Conservation (phyloP, 1,139 yeast species). For the Lodderomyces orthopsilosis region DNA sequence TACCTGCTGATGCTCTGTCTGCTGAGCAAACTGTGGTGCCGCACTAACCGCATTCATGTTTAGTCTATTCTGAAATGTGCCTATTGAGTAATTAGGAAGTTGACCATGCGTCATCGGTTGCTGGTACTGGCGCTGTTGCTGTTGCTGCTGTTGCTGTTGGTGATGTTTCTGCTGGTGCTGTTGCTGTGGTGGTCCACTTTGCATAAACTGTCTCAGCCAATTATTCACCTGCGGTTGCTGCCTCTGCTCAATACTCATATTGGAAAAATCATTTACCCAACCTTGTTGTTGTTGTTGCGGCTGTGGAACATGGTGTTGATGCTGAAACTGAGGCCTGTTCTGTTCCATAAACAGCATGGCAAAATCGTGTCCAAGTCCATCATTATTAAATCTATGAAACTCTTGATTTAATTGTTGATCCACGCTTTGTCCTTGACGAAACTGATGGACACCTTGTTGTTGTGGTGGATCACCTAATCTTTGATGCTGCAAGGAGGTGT, state of each 20-base stretch:
- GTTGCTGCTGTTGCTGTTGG: constrained; percentile 5
- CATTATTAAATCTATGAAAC: constrained; percentile 29
- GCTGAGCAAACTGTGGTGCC: constrained; percentile 12
- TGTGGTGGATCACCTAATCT: constrained; percentile 12
- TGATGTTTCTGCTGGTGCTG: constrained; percentile 8
- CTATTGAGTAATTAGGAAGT: constrained; percentile 12
- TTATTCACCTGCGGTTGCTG: constrained; percentile 14
- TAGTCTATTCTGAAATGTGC: constrained; percentile 8
- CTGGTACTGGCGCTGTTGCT: constrained; percentile 14
- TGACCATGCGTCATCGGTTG: constrained; percentile 5
- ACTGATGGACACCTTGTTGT: constrained; percentile 11
- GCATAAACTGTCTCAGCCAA: constrained; percentile 33
- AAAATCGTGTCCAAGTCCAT: constrained; percentile 16
- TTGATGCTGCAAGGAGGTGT: constrained; percentile 32
- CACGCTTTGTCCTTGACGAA: constrained; percentile 15
- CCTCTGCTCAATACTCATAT: constrained; percentile 19
- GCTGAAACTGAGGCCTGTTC: constrained; percentile 11
- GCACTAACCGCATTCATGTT: constrained; percentile 9
- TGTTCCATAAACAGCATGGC: constrained; percentile 21
- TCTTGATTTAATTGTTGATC: constrained; percentile 35
- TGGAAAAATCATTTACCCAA: constrained; percentile 38
- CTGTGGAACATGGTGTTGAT: constrained; percentile 13
- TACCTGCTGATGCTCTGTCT: constrained; percentile 30
- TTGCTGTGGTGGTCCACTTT: constrained; percentile 8
- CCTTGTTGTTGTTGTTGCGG: constrained; percentile 13